phyloP scores from a whole-genome alignment of 371 early-diverging fungal species.

The Gilbertella persicaria region DNA sequence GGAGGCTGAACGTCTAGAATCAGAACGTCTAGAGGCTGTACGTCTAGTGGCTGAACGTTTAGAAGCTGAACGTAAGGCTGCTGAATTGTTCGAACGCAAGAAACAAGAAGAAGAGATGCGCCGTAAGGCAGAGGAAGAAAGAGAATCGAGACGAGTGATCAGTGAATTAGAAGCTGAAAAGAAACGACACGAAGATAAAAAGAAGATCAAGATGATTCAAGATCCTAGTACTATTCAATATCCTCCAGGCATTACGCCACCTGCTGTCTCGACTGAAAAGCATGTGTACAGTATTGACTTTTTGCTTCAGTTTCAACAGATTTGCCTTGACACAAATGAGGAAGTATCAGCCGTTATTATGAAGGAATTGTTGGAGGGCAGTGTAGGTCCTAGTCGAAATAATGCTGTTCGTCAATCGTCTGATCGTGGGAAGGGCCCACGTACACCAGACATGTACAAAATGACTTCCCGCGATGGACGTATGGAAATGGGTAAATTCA shows the following conservation, averaged over 20 bases:
- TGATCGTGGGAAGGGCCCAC: slow-evolving; percentile 58
- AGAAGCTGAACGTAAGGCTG: slow-evolving; percentile 15
- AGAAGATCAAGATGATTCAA: slow-evolving; percentile 19
- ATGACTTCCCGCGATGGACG: slow-evolving; percentile 44
- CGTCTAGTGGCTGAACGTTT: slow-evolving; percentile 15
- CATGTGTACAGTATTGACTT: slow-evolving; percentile 70
- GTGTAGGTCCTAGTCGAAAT: not conserved
- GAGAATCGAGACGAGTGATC: slow-evolving; percentile 18
- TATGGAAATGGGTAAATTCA: slow-evolving; percentile 55
- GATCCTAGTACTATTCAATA: slow-evolving; percentile 38
- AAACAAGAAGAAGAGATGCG: slow-evolving; percentile 16
- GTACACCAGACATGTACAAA: slow-evolving; percentile 48
- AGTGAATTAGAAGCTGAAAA: slow-evolving; percentile 40
- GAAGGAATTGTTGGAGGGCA: not conserved
- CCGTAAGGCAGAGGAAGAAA: slow-evolving; percentile 22
- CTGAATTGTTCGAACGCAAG: slow-evolving; percentile 14
- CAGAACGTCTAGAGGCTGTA: slow-evolving; percentile 38
- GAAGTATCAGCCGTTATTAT: slow-evolving; percentile 60
- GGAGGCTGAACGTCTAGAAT: slow-evolving; percentile 18
- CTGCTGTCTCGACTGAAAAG: slow-evolving; percentile 39
- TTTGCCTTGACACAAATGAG: slow-evolving; percentile 66
- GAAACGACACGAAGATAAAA: slow-evolving; percentile 33
- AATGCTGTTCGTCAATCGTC: slow-evolving; percentile 48
- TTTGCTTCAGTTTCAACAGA: slow-evolving; percentile 73
- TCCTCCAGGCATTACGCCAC: slow-evolving; percentile 41